These are phyloP conservation scores for Pseudogymnoascus pannorum DNA, from an alignment of 2,329 filamentous ascomycete species.

Conservation along the genomic window DNA sequence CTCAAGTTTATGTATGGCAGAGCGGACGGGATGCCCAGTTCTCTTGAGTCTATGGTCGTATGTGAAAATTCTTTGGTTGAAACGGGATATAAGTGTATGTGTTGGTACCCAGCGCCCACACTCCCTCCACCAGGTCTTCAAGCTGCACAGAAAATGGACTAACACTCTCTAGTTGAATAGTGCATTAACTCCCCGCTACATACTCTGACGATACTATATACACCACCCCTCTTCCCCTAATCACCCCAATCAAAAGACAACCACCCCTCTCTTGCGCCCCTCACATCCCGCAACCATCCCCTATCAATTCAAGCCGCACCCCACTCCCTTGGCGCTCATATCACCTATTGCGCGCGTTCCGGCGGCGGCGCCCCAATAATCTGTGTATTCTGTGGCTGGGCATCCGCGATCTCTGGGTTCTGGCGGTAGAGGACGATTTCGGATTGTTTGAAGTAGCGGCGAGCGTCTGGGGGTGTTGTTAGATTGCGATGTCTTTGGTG, in stretches of 20 bases:
- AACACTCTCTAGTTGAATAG: background rate
- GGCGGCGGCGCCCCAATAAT: conserved; percentile 28
- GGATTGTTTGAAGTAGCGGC: conserved; percentile 97
- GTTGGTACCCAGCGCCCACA: background rate
- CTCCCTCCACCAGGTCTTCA: background rate
- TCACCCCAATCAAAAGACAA: background rate
- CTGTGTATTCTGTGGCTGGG: conserved; percentile 26
- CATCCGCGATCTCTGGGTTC: conserved; percentile 46
- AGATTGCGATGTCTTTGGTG: conserved; percentile 11
- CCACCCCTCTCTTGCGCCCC: background rate
- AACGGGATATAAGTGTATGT: background rate
- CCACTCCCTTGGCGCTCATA: background rate
- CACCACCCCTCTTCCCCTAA: background rate
- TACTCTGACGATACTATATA: background rate
- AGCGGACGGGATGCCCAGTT: too few relatives aligned
- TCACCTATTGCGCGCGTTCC: conserved; percentile 19
- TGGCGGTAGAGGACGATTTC: conserved; percentile 97
- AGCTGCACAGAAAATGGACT: background rate
- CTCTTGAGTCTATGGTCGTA: too few relatives aligned
- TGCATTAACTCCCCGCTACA: conserved; percentile 5
- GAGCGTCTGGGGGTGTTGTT: conserved; percentile 58
- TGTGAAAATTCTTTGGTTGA: too few relatives aligned
- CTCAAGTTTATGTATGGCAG: too few relatives aligned
- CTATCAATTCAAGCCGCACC: background rate
- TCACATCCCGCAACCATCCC: background rate